Percentiles rank a stretch among this genome's conserved stretches.
phyloP scores from a whole-genome alignment of 768 basidiomycete genomes.

The Candolleomyces aberdarensis region DNA sequence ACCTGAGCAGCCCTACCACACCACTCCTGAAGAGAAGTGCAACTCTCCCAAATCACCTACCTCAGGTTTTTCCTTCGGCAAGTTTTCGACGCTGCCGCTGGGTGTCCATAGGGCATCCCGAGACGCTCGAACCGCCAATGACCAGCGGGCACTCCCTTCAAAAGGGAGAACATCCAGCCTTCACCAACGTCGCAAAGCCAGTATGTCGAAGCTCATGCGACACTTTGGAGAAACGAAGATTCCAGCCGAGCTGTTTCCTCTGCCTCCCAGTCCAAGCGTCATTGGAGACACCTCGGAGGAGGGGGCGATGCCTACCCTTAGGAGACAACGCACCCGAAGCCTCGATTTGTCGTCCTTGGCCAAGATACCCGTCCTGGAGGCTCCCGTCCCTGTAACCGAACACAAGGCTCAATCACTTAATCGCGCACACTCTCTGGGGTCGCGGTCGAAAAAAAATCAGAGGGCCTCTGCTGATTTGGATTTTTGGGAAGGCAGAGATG shows the following conservation, averaged over 20 bases:
- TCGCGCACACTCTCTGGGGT: not conserved
- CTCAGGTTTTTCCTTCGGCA: too few relatives aligned
- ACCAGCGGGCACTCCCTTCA: not conserved
- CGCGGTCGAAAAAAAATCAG: not conserved
- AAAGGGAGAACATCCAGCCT: not conserved
- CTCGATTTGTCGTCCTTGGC: conserved; percentile 8
- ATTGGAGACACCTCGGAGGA: not conserved
- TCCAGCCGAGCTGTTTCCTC: conserved; percentile 1
- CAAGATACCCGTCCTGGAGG: not conserved
- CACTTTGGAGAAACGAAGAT: conserved; percentile 9
- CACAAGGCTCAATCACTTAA: not conserved
- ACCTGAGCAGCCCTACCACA: not conserved
- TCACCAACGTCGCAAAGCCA: conserved; percentile 5
- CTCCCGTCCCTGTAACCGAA: not conserved
- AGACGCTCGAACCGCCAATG: not conserved
- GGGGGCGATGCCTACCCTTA: not conserved
- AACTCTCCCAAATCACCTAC: too few relatives aligned
- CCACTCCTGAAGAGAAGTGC: not conserved
- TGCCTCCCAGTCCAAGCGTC: not conserved
- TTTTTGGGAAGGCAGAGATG: not conserved
- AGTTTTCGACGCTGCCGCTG: too few relatives aligned
- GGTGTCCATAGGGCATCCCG: too few relatives aligned
- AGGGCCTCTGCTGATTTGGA: not conserved
- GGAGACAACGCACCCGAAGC: conserved; percentile 11
- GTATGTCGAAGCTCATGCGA: conserved; percentile 10